Conservation (phyloP, 352 stramenopile genomes). For the Globisporangium cederbergense region DNA sequence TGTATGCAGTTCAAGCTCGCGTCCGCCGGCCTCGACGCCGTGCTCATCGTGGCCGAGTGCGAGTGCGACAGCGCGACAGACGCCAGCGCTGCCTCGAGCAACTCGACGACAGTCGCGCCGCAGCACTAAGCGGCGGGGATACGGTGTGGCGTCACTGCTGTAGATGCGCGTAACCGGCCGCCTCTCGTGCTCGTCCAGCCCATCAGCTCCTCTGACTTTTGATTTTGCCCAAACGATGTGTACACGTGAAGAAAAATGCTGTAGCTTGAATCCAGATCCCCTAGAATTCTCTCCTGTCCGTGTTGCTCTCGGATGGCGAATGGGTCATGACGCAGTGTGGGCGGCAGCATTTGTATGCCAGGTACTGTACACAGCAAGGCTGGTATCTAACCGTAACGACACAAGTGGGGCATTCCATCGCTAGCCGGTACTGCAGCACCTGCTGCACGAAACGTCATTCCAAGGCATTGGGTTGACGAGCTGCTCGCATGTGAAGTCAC, state of each 20-base stretch:
- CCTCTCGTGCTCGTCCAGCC: not conserved
- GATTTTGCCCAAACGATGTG: not conserved
- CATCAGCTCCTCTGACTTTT: not conserved
- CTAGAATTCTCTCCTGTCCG: not conserved
- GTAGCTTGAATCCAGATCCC: not conserved
- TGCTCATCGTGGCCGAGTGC: conserved; percentile 60
- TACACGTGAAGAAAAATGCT: not conserved
- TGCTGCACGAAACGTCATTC: too few species aligned
- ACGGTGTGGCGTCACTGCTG: too few species aligned
- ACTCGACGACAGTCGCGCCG: not conserved
- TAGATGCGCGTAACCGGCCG: not conserved
- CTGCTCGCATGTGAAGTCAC: too few species aligned
- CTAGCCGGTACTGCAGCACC: too few species aligned
- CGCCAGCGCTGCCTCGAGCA: not conserved
- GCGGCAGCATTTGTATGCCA: too few species aligned
- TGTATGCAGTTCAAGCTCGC: conserved; percentile 60
- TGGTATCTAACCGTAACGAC: too few species aligned
- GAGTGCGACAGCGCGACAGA: conserved; percentile 19
- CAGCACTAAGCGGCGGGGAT: not conserved
- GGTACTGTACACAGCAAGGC: too few species aligned
- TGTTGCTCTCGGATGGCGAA: not conserved
- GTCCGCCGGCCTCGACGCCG: conserved; percentile 38
- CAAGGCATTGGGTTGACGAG: too few species aligned
- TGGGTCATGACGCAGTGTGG: not conserved
- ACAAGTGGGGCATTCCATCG: too few species aligned